A percentile compares a stretch with the other conserved stretches of the same genome.
phyloP scores from a whole-genome alignment of 306 rosid species.

The Purshia tridentata region DNA sequence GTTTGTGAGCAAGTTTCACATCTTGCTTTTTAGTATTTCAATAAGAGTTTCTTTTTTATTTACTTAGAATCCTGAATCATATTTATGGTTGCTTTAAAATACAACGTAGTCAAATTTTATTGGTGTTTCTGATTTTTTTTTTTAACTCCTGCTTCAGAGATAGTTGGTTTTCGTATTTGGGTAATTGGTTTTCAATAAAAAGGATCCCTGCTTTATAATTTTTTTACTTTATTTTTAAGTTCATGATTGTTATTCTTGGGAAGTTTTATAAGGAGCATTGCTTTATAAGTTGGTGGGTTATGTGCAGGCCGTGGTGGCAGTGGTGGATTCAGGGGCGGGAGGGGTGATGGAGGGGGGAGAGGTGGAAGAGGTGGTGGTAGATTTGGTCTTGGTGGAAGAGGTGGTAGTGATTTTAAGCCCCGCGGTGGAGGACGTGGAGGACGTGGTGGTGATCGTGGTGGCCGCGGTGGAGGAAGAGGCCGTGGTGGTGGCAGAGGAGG shows the following conservation, averaged over 20 bases:
- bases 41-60: too few relatives aligned
- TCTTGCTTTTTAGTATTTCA: too few relatives aligned
- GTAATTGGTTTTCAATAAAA: neutral
- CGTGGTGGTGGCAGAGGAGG: slow-evolving; percentile 35
- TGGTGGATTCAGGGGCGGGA: slow-evolving; percentile 47
- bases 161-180: neutral
- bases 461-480: slow-evolving; percentile 32
- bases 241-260: neutral
- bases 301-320: slow-evolving; percentile 44
- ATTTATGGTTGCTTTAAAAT: neutral
- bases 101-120: neutral
- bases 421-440: slow-evolving; percentile 25
- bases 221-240: neutral
- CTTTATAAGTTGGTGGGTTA: neutral
- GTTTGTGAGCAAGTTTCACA: too few relatives aligned
- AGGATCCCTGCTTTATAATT: accelerated
- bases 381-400: slow-evolving; percentile 21
- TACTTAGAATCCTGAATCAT: neutral
- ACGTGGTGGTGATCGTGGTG: slow-evolving; percentile 36
- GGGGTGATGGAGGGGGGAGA: slow-evolving; percentile 37
- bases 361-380: slow-evolving; percentile 41
- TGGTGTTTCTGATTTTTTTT: neutral
- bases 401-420: slow-evolving; percentile 21
- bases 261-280: too few relatives aligned
- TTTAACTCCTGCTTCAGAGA: neutral